Conservation (phyloP, 352 stramenopile genomes). For the Thalassiosira exigua region DNA sequence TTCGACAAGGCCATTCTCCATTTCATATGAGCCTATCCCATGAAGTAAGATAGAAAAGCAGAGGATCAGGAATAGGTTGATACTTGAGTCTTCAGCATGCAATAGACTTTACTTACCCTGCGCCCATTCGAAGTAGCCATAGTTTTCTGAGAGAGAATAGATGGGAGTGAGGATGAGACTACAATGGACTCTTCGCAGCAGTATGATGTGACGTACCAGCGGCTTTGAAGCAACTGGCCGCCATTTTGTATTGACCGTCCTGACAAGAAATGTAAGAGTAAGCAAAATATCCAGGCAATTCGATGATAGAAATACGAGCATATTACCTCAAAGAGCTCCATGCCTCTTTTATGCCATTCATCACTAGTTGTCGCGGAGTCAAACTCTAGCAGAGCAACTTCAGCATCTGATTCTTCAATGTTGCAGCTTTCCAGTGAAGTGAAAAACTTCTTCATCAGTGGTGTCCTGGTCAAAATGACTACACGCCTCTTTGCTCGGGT, state of each 20-base stretch:
- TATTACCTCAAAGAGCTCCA: slow-evolving; percentile 27
- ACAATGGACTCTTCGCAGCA: not conserved
- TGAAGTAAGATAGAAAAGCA: too few species aligned
- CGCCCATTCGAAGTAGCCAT: slow-evolving; percentile 7
- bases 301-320: not conserved
- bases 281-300: not conserved
- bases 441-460: slow-evolving; percentile 32
- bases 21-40: slow-evolving; percentile 27
- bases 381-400: slow-evolving; percentile 49
- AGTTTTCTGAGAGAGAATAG: not conserved
- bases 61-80: too few species aligned
- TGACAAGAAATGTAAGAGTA: slow-evolving; percentile 7
- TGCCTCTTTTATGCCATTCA: slow-evolving; percentile 45
- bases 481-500: slow-evolving; percentile 51
- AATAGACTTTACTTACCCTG: too few species aligned
- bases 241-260: slow-evolving; percentile 49
- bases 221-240: slow-evolving; percentile 49
- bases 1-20: not conserved
- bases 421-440: slow-evolving; percentile 30
- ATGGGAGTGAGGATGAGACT: slow-evolving; percentile 5
- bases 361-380: slow-evolving; percentile 33
- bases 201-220: slow-evolving; percentile 16
- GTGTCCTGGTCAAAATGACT: slow-evolving; percentile 49
- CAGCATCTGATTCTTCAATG: slow-evolving; percentile 47
- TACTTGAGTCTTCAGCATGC: too few species aligned